Conservation (phyloP, 495 filamentous ascomycete genomes). For the Astrothelium subdiscretum region DNA sequence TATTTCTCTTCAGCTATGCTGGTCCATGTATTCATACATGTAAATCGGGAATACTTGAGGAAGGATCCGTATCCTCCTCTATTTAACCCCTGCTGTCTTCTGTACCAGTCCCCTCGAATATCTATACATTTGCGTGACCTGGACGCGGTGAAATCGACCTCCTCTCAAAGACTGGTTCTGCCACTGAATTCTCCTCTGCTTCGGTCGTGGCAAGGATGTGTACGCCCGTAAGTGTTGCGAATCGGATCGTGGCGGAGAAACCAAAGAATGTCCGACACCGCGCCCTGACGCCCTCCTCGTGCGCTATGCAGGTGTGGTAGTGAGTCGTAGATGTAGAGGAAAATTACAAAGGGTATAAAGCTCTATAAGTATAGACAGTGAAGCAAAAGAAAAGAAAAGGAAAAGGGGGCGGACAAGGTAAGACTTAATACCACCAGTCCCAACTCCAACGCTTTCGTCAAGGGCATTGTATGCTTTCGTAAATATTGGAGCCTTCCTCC, state of each 20-base stretch:
- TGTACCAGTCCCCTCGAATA: background rate
- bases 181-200: background rate
- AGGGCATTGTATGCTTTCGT: background rate
- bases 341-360: background rate
- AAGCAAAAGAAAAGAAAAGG: background rate
- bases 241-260: background rate
- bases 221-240: background rate
- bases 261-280: background rate
- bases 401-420: background rate
- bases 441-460: background rate
- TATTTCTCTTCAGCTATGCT: background rate
- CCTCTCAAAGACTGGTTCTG: background rate
- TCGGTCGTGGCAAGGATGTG: background rate
- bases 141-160: background rate
- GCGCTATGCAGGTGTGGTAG: background rate
- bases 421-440: background rate
- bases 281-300: background rate
- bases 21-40: background rate
- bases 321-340: background rate
- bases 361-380: conserved; percentile 1
- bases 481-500: background rate
- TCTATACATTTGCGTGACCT: background rate
- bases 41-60: background rate
- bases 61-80: background rate
- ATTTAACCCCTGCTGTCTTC: background rate